These are phyloP conservation scores for Coleophoma crateriformis DNA, from an alignment of 2,329 filamentous ascomycete species.

Conservation along the genomic window DNA sequence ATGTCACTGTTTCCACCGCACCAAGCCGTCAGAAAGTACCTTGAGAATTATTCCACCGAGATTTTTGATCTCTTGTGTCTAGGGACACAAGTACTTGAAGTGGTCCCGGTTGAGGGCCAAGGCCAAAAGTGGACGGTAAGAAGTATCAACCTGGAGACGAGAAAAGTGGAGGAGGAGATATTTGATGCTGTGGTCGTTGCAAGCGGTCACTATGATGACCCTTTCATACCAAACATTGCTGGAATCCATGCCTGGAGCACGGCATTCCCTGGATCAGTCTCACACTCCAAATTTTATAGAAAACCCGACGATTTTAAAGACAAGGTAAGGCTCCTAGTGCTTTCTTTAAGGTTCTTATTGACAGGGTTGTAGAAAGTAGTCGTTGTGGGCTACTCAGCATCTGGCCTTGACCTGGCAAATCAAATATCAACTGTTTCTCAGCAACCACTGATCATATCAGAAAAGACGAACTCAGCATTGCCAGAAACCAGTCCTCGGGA, in stretches of 20 bases:
- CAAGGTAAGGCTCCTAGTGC: constrained; percentile 29
- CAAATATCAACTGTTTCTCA: constrained; percentile 61
- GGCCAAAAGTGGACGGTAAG: constrained; percentile 48
- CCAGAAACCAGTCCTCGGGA: constrained; percentile 8
- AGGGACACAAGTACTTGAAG: constrained; percentile 54
- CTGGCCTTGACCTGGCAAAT: constrained; percentile 73
- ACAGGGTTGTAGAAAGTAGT: constrained; percentile 51
- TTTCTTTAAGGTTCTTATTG: too few relatives aligned
- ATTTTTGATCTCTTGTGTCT: constrained; percentile 62
- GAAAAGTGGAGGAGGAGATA: background rate
- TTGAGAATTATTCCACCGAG: constrained; percentile 59
- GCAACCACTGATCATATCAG: constrained; percentile 56
- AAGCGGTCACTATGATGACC: constrained; percentile 65
- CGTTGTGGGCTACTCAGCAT: constrained; percentile 77
- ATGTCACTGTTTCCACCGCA: constrained; percentile 69
- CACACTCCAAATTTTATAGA: constrained; percentile 75
- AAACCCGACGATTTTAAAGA: constrained; percentile 51
- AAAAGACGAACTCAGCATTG: constrained; percentile 37
- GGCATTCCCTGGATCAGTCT: constrained; percentile 51
- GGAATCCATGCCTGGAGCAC: constrained; percentile 52
- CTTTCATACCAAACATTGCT: constrained; percentile 55
- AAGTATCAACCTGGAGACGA: background rate
- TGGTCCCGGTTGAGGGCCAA: background rate
- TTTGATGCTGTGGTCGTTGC: constrained; percentile 70
- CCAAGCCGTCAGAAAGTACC: constrained; percentile 64